Conservation (phyloP, 768 basidiomycete genomes). For the Agaricus bisporus region DNA sequence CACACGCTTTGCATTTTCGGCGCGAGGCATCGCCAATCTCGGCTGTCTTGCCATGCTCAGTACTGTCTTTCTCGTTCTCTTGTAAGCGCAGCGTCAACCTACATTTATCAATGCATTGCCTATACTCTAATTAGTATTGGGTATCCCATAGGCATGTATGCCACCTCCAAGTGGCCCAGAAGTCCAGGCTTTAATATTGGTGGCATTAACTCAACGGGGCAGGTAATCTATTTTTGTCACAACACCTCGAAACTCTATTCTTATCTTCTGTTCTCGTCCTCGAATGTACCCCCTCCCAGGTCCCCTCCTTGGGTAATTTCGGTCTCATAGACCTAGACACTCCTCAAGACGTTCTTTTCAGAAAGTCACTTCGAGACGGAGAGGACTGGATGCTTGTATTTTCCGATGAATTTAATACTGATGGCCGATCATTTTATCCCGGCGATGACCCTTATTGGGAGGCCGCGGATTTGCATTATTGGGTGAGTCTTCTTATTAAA, state of each 20-base stretch:
- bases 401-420: conserved; percentile 76
- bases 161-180: conserved; percentile 14
- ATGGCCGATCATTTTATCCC: conserved; percentile 72
- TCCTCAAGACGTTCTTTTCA: conserved; percentile 47
- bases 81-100: conserved; percentile 36
- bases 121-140: conserved; percentile 28
- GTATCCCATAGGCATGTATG: conserved; percentile 39
- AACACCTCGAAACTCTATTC: conserved; percentile 13
- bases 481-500: conserved; percentile 35
- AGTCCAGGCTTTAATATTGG: conserved; percentile 30
- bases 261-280: not conserved
- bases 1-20: conserved; percentile 41
- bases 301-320: conserved; percentile 58
- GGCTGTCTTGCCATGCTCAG: conserved; percentile 61
- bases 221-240: conserved; percentile 29
- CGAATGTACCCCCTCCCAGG: conserved; percentile 26
- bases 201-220: conserved; percentile 65
- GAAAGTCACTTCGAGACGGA: conserved; percentile 55
- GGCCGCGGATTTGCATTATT: conserved; percentile 73
- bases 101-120: not conserved
- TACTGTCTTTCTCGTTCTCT: conserved; percentile 42
- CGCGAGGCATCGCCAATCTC: conserved; percentile 64
- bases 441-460: conserved; percentile 88
- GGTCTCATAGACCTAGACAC: conserved; percentile 56
- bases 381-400: conserved; percentile 55